Evolutionary conservation across 2,329 filamentous ascomycete species (phyloP).

Genomic region (Rhytidhysteron rufulum): DNA sequence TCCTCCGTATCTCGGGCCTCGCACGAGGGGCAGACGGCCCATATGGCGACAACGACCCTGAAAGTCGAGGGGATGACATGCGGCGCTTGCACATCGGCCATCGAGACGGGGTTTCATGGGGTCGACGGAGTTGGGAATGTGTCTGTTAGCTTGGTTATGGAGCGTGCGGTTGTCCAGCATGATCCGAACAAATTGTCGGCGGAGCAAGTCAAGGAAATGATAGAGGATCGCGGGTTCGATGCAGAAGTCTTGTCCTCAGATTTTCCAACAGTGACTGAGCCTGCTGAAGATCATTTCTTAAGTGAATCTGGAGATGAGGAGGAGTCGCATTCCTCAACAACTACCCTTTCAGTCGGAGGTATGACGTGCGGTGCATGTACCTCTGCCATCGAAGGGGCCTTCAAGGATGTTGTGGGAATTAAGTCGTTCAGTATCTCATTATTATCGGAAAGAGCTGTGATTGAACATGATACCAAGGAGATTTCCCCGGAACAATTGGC

Average conservation of each 20-base stretch:
- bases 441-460: conserved; percentile 77
- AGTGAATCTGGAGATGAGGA: conserved; percentile 34
- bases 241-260: conserved; percentile 84
- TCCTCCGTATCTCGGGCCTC: background rate
- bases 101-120: conserved; percentile 84
- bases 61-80: conserved; percentile 85
- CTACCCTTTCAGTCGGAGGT: conserved; percentile 74
- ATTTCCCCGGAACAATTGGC: conserved; percentile 53
- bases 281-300: conserved; percentile 31
- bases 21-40: conserved; percentile 37
- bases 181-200: conserved; percentile 70
- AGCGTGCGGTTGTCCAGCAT: conserved; percentile 91
- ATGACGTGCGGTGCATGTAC: conserved; percentile 94
- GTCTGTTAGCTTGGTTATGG: conserved; percentile 90
- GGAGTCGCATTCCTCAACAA: conserved; percentile 50
- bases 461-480: conserved; percentile 67
- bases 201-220: conserved; percentile 75
- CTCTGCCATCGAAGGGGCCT: conserved; percentile 76
- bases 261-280: conserved; percentile 54
- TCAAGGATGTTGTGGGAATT: conserved; percentile 70
- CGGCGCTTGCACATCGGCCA: conserved; percentile 91
- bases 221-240: conserved; percentile 90
- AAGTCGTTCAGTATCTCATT: conserved; percentile 77
- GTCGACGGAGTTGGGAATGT: conserved; percentile 79
- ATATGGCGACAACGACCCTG: conserved; percentile 83